Percentiles rank a stretch among this genome's conserved stretches.
Evolutionary conservation across 805 yeast species (phyloP).

Genomic region (Candida ficus): DNA sequence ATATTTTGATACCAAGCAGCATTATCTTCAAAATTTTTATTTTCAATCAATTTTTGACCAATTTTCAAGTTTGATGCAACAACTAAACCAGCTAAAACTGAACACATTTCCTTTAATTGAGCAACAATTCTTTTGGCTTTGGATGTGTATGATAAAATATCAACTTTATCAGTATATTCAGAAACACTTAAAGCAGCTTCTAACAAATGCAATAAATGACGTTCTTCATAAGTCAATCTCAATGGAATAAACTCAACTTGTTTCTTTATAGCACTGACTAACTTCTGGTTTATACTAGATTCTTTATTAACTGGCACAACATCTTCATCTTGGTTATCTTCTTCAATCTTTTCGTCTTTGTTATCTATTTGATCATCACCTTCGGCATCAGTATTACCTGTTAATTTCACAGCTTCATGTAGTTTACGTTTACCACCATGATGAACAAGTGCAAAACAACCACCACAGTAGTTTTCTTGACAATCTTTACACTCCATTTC

Average conservation of each 20-base stretch:
- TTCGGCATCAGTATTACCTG: no score
- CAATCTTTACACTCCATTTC: slow-evolving; percentile 60
- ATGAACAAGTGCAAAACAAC: slow-evolving; percentile 65
- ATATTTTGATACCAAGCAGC: slow-evolving; percentile 67
- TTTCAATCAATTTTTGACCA: slow-evolving; percentile 60
- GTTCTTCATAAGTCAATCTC: slow-evolving; percentile 61
- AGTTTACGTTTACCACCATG: slow-evolving; percentile 57
- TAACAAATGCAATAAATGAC: slow-evolving; percentile 58
- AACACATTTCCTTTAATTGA: slow-evolving; percentile 71
- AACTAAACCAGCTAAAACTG: slow-evolving; percentile 71
- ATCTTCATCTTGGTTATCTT: neutral
- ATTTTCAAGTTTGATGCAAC: slow-evolving; percentile 71
- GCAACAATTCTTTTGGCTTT: slow-evolving; percentile 67
- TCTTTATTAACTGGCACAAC: slow-evolving; percentile 1
- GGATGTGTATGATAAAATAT: slow-evolving; percentile 59
- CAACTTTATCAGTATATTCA: slow-evolving; percentile 77
- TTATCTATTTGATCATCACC: slow-evolving; percentile 16
- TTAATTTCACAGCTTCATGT: slow-evolving; percentile 33
- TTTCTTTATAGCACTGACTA: slow-evolving; percentile 28
- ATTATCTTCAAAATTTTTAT: slow-evolving; percentile 63
- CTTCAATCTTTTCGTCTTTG: slow-evolving; percentile 16
- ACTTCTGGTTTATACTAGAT: slow-evolving; percentile 4
- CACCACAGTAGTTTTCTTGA: slow-evolving; percentile 62
- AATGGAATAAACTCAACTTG: slow-evolving; percentile 59
- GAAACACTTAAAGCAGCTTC: slow-evolving; percentile 78